phyloP scores from a whole-genome alignment of 768 basidiomycete species.

The Kwoniella dendrophila region DNA sequence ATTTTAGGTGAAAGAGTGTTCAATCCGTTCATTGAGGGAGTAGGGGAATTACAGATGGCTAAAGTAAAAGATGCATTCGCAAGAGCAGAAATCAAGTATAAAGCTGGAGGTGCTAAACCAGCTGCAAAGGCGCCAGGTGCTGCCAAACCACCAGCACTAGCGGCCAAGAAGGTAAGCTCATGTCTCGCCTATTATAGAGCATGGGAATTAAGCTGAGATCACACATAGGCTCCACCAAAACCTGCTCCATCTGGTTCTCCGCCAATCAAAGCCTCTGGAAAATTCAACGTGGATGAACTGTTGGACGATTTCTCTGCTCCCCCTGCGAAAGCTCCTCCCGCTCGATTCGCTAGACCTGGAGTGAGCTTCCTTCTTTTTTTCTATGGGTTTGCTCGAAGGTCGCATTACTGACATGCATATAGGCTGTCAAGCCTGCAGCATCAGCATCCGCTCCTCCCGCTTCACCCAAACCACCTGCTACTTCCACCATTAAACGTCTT shows the following conservation, averaged over 20 bases:
- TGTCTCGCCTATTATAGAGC: background rate
- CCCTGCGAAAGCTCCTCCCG: slow-evolving; percentile 39
- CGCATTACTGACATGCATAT: background rate
- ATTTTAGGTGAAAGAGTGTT: slow-evolving; percentile 93
- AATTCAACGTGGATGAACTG: slow-evolving; percentile 37
- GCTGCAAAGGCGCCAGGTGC: slow-evolving; percentile 21
- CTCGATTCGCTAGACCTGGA: slow-evolving; percentile 37
- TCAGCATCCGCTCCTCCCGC: slow-evolving; percentile 29
- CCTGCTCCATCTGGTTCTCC: slow-evolving; percentile 34
- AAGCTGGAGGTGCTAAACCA: slow-evolving; percentile 61
- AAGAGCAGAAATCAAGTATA: slow-evolving; percentile 88
- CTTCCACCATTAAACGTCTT: slow-evolving; percentile 52
- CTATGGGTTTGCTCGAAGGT: background rate
- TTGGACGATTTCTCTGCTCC: slow-evolving; percentile 53
- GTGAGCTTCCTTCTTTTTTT: background rate
- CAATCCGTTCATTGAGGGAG: slow-evolving; percentile 77
- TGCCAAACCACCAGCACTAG: slow-evolving; percentile 19
- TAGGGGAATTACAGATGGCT: slow-evolving; percentile 81
- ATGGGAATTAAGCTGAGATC: background rate
- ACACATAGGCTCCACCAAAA: slow-evolving; percentile 1
- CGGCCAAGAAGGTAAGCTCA: slow-evolving; percentile 39
- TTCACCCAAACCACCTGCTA: slow-evolving; percentile 28
- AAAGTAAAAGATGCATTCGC: slow-evolving; percentile 95
- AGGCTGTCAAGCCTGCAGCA: slow-evolving; percentile 29
- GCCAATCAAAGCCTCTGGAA: slow-evolving; percentile 40